phyloP scores from a whole-genome alignment of 2,329 filamentous ascomycete species.

The Fusarium keratoplasticum region DNA sequence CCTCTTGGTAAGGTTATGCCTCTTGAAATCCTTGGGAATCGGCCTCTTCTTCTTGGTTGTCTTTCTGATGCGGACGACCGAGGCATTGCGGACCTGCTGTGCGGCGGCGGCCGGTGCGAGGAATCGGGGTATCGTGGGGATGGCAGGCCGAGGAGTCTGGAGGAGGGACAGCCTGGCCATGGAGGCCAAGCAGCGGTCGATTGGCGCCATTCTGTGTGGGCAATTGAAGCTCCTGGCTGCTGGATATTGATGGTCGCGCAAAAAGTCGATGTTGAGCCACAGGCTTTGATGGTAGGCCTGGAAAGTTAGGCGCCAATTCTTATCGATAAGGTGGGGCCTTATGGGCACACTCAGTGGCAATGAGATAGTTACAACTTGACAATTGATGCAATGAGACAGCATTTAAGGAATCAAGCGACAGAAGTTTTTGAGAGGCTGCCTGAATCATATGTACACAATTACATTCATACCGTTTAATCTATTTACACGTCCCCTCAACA shows the following conservation, averaged over 20 bases:
- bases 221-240: constrained; percentile 44
- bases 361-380: too few relatives aligned
- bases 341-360: too few relatives aligned
- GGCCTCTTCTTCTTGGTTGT: constrained; percentile 67
- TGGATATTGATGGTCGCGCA: constrained; percentile 30
- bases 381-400: neutral
- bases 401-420: neutral
- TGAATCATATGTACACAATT: neutral
- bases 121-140: constrained; percentile 60
- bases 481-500: neutral
- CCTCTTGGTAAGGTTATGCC: constrained; percentile 74
- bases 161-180: constrained; percentile 63
- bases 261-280: constrained; percentile 40
- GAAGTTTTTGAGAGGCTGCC: too few relatives aligned
- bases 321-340: constrained; percentile 40
- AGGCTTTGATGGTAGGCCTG: constrained; percentile 34
- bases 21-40: constrained; percentile 72
- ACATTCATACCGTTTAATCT: neutral
- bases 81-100: constrained; percentile 57
- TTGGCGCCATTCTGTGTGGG: constrained; percentile 59
- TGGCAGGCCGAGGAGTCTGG: constrained; percentile 55
- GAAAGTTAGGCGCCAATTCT: constrained; percentile 35
- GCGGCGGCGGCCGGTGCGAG: constrained; percentile 57
- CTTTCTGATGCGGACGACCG: constrained; percentile 61
- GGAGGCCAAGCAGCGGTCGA: constrained; percentile 65